Evolutionary conservation across 140 eudicot genomes (phyloP).

Genomic region (Flaveria floridana): DNA sequence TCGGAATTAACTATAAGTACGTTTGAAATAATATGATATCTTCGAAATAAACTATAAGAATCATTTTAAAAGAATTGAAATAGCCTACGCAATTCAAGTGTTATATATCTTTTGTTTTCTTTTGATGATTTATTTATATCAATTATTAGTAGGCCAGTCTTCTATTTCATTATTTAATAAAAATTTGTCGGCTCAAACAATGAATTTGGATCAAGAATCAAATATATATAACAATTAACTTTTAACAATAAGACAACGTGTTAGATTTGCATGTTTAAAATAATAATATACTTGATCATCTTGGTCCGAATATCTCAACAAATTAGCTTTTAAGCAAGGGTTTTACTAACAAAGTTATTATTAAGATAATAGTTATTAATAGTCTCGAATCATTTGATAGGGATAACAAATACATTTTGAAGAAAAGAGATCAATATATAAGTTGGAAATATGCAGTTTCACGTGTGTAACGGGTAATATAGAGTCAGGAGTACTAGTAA

Average conservation of each 20-base stretch:
- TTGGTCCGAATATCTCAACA: neutral
- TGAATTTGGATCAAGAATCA: neutral
- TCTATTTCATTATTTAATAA: neutral
- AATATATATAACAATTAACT: neutral
- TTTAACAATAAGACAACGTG: neutral
- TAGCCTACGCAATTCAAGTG: neutral
- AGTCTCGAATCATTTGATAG: no score
- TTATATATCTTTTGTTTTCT: slow-evolving; percentile 16
- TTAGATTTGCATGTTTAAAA: neutral
- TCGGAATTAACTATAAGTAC: no score
- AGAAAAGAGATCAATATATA: no score
- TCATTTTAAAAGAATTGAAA: neutral
- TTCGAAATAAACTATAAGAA: neutral
- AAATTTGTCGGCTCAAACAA: slow-evolving; percentile 15
- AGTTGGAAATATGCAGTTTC: no score
- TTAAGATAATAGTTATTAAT: no score
- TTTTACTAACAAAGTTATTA: no score
- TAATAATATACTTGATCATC: neutral
- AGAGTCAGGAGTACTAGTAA: no score
- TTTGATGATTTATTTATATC: slow-evolving; percentile 3
- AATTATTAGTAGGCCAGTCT: neutral
- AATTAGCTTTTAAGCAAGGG: neutral
- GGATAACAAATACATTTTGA: no score
- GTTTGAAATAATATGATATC: no score
- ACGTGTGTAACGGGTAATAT: no score